Evolutionary conservation across 2,329 filamentous ascomycete genomes (phyloP), one percentile per base, ranked within the genome.

Genomic region (Calycina marina): DNA sequence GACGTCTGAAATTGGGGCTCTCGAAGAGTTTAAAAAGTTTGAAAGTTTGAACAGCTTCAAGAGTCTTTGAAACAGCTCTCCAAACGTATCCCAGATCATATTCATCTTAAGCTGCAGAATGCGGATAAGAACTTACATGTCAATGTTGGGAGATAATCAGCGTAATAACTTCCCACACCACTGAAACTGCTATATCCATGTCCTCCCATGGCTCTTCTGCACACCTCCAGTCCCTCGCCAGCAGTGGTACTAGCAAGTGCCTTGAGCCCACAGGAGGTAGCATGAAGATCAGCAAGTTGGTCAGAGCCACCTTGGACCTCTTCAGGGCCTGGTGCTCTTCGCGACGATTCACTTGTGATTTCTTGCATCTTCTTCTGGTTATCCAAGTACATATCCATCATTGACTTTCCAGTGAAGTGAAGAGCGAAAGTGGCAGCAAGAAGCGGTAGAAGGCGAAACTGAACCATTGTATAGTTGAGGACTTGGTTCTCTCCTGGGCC

Each of bases 381-480:
- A 44, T 77, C 70, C 47, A 77, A 57, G 52, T 85, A 84, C 13
- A 84, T 59, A 3, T 60, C 61, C 63, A 83, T 79, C 79, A 85
- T 85, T 22, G 69, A 69, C 35, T 75, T 72, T 18, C 80, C 79
- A 13, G 80, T 84, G 50, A 84, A 85, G 54, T 83, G 77, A 9
- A 85, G 61, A n/a, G 80, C 79, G 42, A 78, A 85, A 1, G 77
- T 79, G 2, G 78, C 68, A 1, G 79, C 79, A 6, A 86, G 60
- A 3, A 85, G 62, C 1, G 80, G 77, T 14, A 85, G 59, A 2
- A 85, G 61, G 29, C 80, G 69, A 47, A 78, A 69, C 52, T 84
- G 78, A 5, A 85, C 79, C 72, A 82, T 84, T 40, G 77, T 81
- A 56, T 85, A 85, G 60, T 85, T 78, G 16, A 85, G 60, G 2